Conservation (phyloP, 805 yeast genomes). For the Candida nitratophila region DNA sequence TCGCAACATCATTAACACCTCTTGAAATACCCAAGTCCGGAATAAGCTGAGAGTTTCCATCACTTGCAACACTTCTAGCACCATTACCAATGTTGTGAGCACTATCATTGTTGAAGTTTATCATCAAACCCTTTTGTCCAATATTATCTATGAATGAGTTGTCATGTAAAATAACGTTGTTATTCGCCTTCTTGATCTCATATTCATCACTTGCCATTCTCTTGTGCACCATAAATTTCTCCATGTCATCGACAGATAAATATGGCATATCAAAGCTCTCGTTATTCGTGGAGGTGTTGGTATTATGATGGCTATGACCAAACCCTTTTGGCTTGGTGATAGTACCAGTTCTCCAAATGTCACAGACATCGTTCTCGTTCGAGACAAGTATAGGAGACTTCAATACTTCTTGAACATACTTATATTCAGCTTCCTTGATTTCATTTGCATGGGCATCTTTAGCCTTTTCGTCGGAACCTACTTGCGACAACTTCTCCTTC, state of each 20-base stretch:
- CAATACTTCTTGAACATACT: background rate
- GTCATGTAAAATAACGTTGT: slow-evolving; percentile 6
- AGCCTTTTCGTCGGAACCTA: background rate
- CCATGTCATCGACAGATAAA: slow-evolving; percentile 20
- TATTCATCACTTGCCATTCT: slow-evolving; percentile 25
- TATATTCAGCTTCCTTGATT: background rate
- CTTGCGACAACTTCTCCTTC: slow-evolving; percentile 1
- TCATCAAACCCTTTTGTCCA: slow-evolving; percentile 20
- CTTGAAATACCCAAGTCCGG: slow-evolving; percentile 24
- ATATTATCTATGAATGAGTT: background rate
- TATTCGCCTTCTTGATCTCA: slow-evolving; percentile 19
- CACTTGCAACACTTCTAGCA: slow-evolving; percentile 5
- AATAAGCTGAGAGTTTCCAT: slow-evolving; percentile 5
- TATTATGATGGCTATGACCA: slow-evolving; percentile 1
- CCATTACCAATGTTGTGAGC: slow-evolving; percentile 6
- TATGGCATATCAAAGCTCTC: slow-evolving; percentile 11
- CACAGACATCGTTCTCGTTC: slow-evolving; percentile 13
- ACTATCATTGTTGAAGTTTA: slow-evolving; percentile 4
- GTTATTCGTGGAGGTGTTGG: slow-evolving; percentile 2
- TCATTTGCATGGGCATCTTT: slow-evolving; percentile 2
- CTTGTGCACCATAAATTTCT: slow-evolving; percentile 22
- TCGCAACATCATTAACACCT: slow-evolving; percentile 10
- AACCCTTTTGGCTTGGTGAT: slow-evolving; percentile 6
- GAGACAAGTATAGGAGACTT: background rate
- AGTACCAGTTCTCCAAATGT: slow-evolving; percentile 24